Conservation (phyloP, 1,139 yeast genomes). For the Magnusiomyces magnusii region DNA sequence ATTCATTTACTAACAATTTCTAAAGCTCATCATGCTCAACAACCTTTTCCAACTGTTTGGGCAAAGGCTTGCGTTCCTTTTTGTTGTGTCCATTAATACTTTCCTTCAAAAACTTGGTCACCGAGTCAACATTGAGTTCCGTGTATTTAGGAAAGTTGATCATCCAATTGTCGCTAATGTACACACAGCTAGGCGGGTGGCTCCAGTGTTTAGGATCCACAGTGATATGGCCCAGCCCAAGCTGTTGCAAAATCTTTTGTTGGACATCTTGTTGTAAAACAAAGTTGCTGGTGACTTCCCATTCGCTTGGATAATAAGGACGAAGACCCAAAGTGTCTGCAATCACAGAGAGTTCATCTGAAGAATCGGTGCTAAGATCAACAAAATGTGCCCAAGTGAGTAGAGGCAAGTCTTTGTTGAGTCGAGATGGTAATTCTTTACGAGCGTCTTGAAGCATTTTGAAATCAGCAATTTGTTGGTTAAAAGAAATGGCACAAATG, state of each 20-base stretch:
- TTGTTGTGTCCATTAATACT: neutral
- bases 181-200: slow-evolving; percentile 3
- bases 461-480: neutral
- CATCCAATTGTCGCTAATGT: neutral
- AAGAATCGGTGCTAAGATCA: neutral
- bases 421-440: neutral
- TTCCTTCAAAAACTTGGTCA: neutral
- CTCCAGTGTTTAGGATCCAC: neutral
- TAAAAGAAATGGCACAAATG: neutral
- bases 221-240: neutral
- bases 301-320: neutral
- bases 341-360: neutral
- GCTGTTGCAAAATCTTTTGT: neutral
- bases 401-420: neutral
- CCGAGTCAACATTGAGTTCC: neutral
- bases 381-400: neutral
- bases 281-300: neutral
- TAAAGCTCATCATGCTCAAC: neutral
- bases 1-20: neutral
- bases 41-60: neutral
- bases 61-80: neutral
- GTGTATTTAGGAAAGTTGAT: slow-evolving; percentile 2
- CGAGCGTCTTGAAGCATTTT: neutral
- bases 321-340: neutral
- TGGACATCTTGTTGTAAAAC: neutral